Evolutionary conservation across 441 rosid species (phyloP), one percentile per base, ranked within the genome.

Genomic region (Raphanus hybrid): DNA sequence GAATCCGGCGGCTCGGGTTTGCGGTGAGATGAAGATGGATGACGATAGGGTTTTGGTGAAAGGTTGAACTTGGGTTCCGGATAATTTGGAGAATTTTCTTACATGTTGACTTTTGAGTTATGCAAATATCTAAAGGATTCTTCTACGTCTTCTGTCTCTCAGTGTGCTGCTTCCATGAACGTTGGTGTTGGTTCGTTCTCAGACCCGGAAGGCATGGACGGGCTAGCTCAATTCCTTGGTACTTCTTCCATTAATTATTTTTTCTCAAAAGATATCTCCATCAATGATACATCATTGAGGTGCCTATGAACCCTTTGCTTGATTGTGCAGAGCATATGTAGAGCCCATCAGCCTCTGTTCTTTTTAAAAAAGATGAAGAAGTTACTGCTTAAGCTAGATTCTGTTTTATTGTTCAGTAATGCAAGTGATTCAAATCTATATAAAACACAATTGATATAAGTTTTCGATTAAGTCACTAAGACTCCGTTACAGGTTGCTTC

Each of bases 61-160:
- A 80, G 89, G 97, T 62, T 94, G 99, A 97, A 94, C 97, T 80
- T 94, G 98, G 98, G 81, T 94, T 84, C 99, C 98, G n/a, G n/a
- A 3, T 85, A 91, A 91, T 87, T 83, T 94, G 90, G 97, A 91
- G 60, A 94, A 90, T 84, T 70, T 92, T 4, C 6, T 26, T 27
- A n/a, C 0, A 32, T 8, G 18, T 54, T 54, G 23, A 54, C 59
- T 54, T 54, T 54, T 58, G 62, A 58, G 32, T 55, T 55, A 8
- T 20, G 8, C 55, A 52, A 52, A 52, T 26, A 54, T 7, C 10
- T 48, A 1, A 72, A 12, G 18, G 45, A 16, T 72, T 72, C 60
- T 0, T 9, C 58, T 58, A 50, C 11, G 10, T 29, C 41, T 60
- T 7, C 26, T 71, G 65, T 27, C 35, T 67, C 68, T 3, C 81